These are phyloP conservation scores for Aquilaria yunnanensis DNA, from an alignment of 345 rosid species.

Conservation along the genomic window DNA sequence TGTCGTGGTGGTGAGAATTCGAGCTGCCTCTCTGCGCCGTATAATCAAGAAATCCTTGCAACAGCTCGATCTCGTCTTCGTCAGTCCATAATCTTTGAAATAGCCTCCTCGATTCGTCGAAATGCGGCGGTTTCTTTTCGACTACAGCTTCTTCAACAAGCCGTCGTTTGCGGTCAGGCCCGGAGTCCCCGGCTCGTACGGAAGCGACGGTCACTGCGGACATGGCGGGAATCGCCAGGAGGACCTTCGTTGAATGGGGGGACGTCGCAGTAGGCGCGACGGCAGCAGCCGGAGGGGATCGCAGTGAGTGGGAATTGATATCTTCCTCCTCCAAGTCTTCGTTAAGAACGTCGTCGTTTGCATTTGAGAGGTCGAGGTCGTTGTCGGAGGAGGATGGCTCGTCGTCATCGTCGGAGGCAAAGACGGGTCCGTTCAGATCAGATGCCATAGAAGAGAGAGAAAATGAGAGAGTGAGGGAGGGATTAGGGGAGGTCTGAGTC, in stretches of 20 bases:
- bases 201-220: conserved; percentile 32
- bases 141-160: conserved; percentile 21
- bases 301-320: conserved; percentile 36
- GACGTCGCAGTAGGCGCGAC: conserved; percentile 22
- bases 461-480: conserved; percentile 5
- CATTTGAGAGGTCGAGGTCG: conserved; percentile 37
- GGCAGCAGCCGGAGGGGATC: conserved; percentile 25
- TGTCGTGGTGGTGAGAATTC: conserved; percentile 66
- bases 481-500: neutral
- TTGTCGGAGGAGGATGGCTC: conserved; percentile 35
- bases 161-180: conserved; percentile 46
- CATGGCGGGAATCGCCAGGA: conserved; percentile 34
- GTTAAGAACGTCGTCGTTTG: conserved; percentile 34
- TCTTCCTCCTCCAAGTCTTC: conserved; percentile 43
- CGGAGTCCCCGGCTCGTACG: conserved; percentile 29
- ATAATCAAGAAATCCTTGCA: conserved; percentile 88
- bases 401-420: conserved; percentile 46
- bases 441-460: conserved; percentile 40
- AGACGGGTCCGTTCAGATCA: conserved; percentile 47
- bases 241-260: conserved; percentile 25
- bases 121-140: conserved; percentile 34
- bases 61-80: conserved; percentile 97
- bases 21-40: conserved; percentile 46
- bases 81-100: conserved; percentile 98
- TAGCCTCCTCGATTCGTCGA: conserved; percentile 70